These are phyloP conservation scores for Phaseolus lunatus DNA, from an alignment of 306 rosid species.

Conservation along the genomic window DNA sequence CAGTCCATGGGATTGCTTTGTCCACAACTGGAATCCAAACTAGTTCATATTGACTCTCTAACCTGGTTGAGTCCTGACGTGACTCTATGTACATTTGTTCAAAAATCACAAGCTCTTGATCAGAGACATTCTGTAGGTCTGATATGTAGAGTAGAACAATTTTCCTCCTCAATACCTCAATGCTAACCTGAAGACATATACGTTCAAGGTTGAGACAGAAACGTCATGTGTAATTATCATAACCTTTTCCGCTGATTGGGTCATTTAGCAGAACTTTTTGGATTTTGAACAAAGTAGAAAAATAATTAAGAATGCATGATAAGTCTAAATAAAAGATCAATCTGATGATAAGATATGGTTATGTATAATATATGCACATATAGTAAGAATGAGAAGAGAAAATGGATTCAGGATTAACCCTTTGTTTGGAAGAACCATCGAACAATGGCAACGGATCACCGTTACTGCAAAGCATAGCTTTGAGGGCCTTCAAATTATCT, in stretches of 20 bases:
- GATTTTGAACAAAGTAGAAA: background rate
- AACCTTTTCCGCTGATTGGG: background rate
- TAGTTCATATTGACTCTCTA: conserved; percentile 58
- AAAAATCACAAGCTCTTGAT: conserved; percentile 48
- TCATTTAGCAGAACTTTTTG: background rate
- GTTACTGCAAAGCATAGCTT: conserved; percentile 51
- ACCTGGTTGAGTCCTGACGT: conserved; percentile 36
- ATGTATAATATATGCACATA: background rate
- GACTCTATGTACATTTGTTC: conserved; percentile 59
- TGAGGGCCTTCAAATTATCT: conserved; percentile 62
- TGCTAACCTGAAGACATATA: conserved; percentile 51
- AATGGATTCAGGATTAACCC: conserved; percentile 48
- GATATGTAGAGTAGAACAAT: conserved; percentile 64
- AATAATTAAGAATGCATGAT: background rate
- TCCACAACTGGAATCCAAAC: conserved; percentile 73
- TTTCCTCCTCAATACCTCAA: conserved; percentile 57
- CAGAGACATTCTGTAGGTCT: conserved; percentile 49
- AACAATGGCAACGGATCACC: conserved; percentile 58
- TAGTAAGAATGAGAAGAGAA: conserved; percentile 18
- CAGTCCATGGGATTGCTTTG: background rate
- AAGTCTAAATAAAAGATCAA: background rate
- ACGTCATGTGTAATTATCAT: background rate
- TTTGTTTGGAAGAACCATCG: conserved; percentile 59
- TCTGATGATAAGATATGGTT: background rate
- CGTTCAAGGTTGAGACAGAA: background rate